Base-by-base conservation (phyloP, 495 filamentous ascomycete genomes). In the Barbatosphaeria neglecta region DNA sequence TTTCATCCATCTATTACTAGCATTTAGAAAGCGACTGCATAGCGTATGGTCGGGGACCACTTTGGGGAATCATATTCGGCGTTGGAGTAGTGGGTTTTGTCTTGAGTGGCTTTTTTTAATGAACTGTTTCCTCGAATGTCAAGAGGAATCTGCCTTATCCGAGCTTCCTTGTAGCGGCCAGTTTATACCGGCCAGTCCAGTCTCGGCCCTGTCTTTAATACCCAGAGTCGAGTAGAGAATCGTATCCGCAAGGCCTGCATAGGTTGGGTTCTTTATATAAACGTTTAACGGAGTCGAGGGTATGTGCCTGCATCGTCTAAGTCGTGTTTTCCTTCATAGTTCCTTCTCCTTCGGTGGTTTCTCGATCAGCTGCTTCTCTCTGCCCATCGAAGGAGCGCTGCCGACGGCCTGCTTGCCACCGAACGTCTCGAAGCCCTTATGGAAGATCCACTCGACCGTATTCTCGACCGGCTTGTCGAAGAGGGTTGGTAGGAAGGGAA, bases 381-480 rank as follows among this genome's bases (percentile, higher is more conserved):
- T 63, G n/a, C 77, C 77, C n/a, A 67, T 76, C 19, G 61, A 46
- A 6, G 68, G 70, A 10, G 70, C 47, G 16, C 74, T 58, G 7
- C 75, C 76, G 38, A 83, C 75, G 17, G 60, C 70, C 28, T 55
- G 57, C 44, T 80, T 74, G 1, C 88, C 87, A 6, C 81, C 86
- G 51, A 84, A 74, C 3, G 72, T 53, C 53, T 80, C 73, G 50
- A 93, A 84, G 0, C 73, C 84, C 51, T 80, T 84, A 44, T 92
- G 82, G 70, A 98, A 96, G 8, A 69, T 59, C 86, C 84, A 95
- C 55, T 96, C 90, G 2, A 94, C 82, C 0, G 83, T 87, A 46
- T 85, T 71, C 62, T 96, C 92, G 20, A 98, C 86, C 9, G 92
- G 90, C 57, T 95, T 76, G 55, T 98, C 92, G 59, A 97, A 98